Percentiles rank a stretch among this genome's conserved stretches.
These are phyloP conservation scores for Vitellaria paradoxa DNA, from an alignment of 179 eudicot species.

Conservation along the genomic window DNA sequence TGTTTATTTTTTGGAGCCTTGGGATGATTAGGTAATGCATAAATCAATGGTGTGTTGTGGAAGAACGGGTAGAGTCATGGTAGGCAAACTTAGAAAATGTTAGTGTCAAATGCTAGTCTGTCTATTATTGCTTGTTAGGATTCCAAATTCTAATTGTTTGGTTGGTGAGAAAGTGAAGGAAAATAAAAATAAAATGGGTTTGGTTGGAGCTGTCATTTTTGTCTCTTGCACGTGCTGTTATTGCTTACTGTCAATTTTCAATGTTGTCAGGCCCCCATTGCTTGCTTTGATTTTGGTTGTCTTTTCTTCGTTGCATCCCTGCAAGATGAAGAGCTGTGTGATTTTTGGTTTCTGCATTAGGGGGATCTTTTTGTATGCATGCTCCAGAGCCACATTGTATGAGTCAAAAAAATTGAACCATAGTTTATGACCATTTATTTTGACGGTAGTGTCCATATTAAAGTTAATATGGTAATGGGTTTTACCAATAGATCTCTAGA, in stretches of 20 bases:
- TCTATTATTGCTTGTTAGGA: too few species aligned
- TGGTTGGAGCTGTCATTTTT: too few species aligned
- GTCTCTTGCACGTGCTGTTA: background rate
- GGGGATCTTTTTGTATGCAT: background rate
- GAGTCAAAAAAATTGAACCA: background rate
- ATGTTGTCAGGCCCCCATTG: too few species aligned
- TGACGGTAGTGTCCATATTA: background rate
- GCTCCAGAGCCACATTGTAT: background rate
- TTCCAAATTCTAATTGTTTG: too few species aligned
- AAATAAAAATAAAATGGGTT: too few species aligned
- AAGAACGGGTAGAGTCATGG: background rate
- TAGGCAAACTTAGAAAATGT: background rate
- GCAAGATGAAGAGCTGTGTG: background rate
- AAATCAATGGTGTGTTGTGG: background rate
- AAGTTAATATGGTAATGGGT: background rate
- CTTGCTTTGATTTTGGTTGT: background rate
- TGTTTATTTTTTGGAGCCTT: background rate
- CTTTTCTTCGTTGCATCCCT: background rate
- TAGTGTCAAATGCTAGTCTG: background rate
- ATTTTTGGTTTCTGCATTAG: background rate
- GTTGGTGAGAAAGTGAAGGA: too few species aligned
- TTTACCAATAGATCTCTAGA: too few species aligned
- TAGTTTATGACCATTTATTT: background rate
- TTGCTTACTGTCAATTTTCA: background rate
- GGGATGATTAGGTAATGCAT: background rate